Conservation (phyloP, 768 basidiomycete species). For the Podaxis sp. region DNA sequence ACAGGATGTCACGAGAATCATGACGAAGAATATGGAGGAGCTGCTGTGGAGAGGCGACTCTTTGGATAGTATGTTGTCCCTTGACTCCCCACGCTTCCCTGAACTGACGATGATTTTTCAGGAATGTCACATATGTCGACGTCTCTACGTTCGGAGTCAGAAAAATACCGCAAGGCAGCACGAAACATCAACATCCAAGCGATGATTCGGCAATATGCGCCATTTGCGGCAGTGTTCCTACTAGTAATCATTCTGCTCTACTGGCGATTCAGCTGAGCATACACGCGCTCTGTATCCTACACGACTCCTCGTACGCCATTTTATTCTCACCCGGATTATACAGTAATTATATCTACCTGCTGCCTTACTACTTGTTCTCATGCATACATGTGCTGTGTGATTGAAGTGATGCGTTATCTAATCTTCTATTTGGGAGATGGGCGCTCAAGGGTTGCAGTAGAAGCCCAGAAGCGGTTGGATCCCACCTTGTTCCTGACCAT, state of each 20-base stretch:
- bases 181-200: slow-evolving; percentile 93
- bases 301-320: neutral
- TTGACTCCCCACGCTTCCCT: neutral
- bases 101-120: slow-evolving; percentile 28
- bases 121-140: slow-evolving; percentile 98
- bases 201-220: slow-evolving; percentile 94
- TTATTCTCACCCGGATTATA: slow-evolving; percentile 11
- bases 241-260: slow-evolving; percentile 76
- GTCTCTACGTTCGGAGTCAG: slow-evolving; percentile 91
- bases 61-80: slow-evolving; percentile 72
- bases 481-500: neutral
- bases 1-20: slow-evolving; percentile 97
- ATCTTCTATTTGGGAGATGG: slow-evolving; percentile 2
- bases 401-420: slow-evolving; percentile 16
- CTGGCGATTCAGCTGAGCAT: slow-evolving; percentile 65
- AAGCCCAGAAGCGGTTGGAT: neutral
- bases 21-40: slow-evolving; percentile 99
- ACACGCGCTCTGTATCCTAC: slow-evolving; percentile 1
- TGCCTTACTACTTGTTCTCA: slow-evolving; percentile 7
- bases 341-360: slow-evolving; percentile 13
- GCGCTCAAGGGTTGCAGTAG: neutral
- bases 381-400: slow-evolving; percentile 1
- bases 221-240: slow-evolving; percentile 78
- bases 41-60: slow-evolving; percentile 97
- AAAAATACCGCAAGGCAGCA: slow-evolving; percentile 96